phyloP scores from a whole-genome alignment of 345 rosid genomes.

The Salix arbutifolia region DNA sequence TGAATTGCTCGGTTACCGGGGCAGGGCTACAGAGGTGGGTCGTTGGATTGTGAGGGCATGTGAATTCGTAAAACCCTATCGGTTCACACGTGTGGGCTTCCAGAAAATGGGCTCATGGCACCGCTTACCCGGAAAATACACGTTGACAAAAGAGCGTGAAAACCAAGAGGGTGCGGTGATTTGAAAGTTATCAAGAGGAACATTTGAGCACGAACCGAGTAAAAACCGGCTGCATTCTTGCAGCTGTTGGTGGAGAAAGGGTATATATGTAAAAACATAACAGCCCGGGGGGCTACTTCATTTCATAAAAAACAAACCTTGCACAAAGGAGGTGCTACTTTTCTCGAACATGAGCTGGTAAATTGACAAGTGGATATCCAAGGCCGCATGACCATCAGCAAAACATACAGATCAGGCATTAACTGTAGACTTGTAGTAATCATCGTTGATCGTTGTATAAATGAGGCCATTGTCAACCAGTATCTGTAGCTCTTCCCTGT shows the following conservation, averaged over 20 bases:
- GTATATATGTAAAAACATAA: too few species aligned
- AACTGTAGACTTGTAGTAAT: slow-evolving; percentile 59
- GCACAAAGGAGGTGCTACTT: background rate
- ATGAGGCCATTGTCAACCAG: slow-evolving; percentile 57
- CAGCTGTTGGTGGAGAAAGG: background rate
- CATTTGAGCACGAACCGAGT: background rate
- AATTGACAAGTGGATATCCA: background rate
- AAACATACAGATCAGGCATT: slow-evolving; percentile 39
- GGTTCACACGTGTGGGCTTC: background rate
- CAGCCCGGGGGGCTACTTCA: background rate
- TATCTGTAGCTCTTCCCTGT: slow-evolving; percentile 62
- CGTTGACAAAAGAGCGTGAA: background rate
- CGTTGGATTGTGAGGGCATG: background rate
- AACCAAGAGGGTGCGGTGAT: background rate
- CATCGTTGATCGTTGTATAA: slow-evolving; percentile 63
- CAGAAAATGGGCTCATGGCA: background rate
- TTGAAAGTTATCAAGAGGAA: too few species aligned
- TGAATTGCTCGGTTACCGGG: background rate
- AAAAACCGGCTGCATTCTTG: background rate
- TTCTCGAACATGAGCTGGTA: background rate
- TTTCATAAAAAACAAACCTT: background rate
- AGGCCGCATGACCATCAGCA: background rate
- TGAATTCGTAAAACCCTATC: background rate
- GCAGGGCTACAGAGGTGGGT: background rate
- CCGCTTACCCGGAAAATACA: too few species aligned